Percentiles rank a stretch among this genome's conserved stretches.
Conservation (phyloP, 1,139 yeast species). For the Diutina rugosa region DNA sequence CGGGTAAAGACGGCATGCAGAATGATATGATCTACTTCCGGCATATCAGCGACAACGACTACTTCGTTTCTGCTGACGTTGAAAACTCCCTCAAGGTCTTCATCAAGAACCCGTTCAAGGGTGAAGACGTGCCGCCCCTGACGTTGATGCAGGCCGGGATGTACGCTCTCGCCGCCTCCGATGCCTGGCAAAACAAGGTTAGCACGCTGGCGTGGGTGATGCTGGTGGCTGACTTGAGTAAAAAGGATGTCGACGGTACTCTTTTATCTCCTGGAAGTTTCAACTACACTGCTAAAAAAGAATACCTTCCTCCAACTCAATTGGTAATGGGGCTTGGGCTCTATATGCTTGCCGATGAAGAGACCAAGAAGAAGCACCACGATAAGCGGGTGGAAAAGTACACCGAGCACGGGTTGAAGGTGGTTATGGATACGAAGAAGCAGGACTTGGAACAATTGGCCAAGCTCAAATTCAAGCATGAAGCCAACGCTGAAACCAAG, state of each 20-base stretch:
- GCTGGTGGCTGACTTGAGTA: slow-evolving; percentile 50
- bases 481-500: background rate
- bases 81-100: slow-evolving; percentile 69
- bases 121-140: slow-evolving; percentile 62
- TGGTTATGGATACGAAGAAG: slow-evolving; percentile 23
- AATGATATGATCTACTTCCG: slow-evolving; percentile 73
- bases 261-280: slow-evolving; percentile 56
- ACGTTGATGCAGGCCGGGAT: slow-evolving; percentile 87
- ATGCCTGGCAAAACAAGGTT: slow-evolving; percentile 82
- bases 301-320: slow-evolving; percentile 67
- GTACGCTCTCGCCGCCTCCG: slow-evolving; percentile 66
- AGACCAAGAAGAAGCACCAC: slow-evolving; percentile 28
- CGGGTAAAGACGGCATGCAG: slow-evolving; percentile 79
- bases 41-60: slow-evolving; percentile 62
- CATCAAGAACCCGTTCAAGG: slow-evolving; percentile 59
- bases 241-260: slow-evolving; percentile 52
- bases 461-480: slow-evolving; percentile 3
- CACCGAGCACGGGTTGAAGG: slow-evolving; percentile 32
- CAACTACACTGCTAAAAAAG: slow-evolving; percentile 42
- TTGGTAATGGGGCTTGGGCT: slow-evolving; percentile 85
- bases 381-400: slow-evolving; percentile 24
- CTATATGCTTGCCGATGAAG: slow-evolving; percentile 57
- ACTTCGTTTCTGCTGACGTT: slow-evolving; percentile 61
- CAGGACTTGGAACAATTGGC: slow-evolving; percentile 12
- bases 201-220: slow-evolving; percentile 81